These are phyloP conservation scores for Calonectria multiphialidica DNA, from an alignment of 2,329 filamentous ascomycete species.

Conservation along the genomic window DNA sequence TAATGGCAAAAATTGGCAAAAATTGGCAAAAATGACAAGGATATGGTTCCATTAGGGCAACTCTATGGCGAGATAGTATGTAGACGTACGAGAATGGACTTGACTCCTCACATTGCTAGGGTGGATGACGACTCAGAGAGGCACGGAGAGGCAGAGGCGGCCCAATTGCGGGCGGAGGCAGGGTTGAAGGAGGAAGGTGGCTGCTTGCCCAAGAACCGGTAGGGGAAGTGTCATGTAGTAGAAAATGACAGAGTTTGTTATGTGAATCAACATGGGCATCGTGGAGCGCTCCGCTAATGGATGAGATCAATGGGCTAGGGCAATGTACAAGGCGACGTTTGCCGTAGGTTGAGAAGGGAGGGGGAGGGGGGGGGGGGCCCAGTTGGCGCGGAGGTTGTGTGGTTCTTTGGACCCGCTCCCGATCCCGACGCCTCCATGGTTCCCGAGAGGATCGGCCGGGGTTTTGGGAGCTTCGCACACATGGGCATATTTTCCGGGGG, in stretches of 20 bases:
- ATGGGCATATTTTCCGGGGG: not conserved
- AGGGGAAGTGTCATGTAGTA: no score
- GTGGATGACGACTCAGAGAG: not conserved
- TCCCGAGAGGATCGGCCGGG: conserved; percentile 30
- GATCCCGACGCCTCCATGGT: conserved; percentile 36
- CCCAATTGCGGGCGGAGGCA: not conserved
- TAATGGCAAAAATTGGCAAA: no score
- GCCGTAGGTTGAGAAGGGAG: no score
- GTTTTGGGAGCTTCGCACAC: not conserved
- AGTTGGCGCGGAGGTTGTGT: not conserved
- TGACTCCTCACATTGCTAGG: not conserved
- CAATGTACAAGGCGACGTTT: not conserved
- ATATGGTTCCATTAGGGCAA: not conserved
- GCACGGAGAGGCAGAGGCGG: not conserved
- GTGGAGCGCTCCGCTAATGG: not conserved
- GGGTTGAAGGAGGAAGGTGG: not conserved
- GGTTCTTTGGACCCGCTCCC: conserved; percentile 13
- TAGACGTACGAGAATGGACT: not conserved
- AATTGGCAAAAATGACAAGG: not conserved
- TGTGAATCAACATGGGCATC: not conserved
- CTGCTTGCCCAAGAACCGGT: not conserved
- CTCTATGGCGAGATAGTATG: not conserved
- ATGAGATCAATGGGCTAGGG: no score
- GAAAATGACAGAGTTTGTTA: not conserved
- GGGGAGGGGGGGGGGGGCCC: not conserved